These are phyloP conservation scores for Fusarium buxicola DNA, from an alignment of 2,329 filamentous ascomycete species.

Conservation along the genomic window DNA sequence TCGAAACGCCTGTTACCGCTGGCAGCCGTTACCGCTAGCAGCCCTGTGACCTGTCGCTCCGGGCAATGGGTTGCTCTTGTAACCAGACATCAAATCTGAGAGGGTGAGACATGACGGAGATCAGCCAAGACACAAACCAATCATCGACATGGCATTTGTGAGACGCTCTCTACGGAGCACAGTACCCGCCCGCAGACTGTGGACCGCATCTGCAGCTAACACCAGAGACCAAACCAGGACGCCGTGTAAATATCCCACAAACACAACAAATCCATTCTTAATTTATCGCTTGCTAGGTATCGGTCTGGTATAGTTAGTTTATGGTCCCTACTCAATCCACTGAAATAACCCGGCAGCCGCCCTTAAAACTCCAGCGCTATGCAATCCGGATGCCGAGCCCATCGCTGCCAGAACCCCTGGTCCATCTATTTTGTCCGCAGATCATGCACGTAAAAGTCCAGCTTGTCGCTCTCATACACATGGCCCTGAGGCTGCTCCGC, in stretches of 20 bases:
- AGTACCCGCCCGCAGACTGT: constrained; percentile 6
- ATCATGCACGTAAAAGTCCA: constrained; percentile 71
- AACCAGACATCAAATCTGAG: constrained; percentile 8
- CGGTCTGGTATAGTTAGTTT: not conserved
- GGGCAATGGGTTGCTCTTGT: not conserved
- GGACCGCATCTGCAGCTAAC: constrained; percentile 2
- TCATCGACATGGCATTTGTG: not conserved
- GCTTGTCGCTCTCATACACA: constrained; percentile 74
- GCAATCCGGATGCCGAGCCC: constrained; percentile 10
- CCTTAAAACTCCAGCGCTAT: constrained; percentile 42
- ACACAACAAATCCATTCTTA: not conserved
- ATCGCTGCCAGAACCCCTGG: too few species aligned
- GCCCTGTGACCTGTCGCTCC: constrained; percentile 1
- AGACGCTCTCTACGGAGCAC: constrained; percentile 7
- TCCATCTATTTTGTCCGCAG: constrained; percentile 53
- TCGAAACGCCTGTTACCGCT: constrained; percentile 2
- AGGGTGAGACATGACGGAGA: constrained; percentile 1
- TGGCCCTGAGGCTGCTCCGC: constrained; percentile 75
- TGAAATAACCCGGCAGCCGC: not conserved
- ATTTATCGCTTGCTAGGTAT: not conserved
- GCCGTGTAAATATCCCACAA: not conserved
- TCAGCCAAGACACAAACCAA: not conserved
- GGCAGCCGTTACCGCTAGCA: too few species aligned
- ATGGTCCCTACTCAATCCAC: not conserved
- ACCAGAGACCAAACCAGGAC: not conserved